Base-by-base conservation (phyloP, 1,139 yeast species). In the Sugiyamaella japonica region DNA sequence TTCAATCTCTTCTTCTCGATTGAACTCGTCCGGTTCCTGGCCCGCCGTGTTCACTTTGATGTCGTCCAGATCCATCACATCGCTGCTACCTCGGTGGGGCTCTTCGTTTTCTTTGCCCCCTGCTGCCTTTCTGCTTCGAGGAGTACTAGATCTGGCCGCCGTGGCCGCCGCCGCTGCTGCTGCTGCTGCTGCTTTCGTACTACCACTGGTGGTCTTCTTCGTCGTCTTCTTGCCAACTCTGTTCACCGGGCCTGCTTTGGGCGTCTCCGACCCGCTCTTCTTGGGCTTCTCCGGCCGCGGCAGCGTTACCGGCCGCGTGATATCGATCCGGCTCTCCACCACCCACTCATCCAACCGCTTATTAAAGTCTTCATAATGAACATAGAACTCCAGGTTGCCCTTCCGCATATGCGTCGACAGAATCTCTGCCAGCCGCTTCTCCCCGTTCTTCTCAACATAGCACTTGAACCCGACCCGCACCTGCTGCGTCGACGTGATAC, bases 341-440 rank as follows among this genome's bases (percentile, higher is more conserved):
- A 93, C 83, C 98, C 98, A 93, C 70, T 93, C 99, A 73, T 93
- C 99, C 63, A 93, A 78, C 69, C 93, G 85, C 69, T 93, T 93
- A 74, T 93, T 93, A 75, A 86, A 93, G 64, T 91, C 97, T 56
- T 84, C 89, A 71, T 90, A 93, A 71, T 93, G 99, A 28, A 93
- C 97, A 70, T 95, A 93, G 70, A 85, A 91, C 59, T 82, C 89
- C 38, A 84, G 81, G 56, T 86, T 81, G 6, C 93, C 90, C 68
- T 89, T 86, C 64, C 89, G 82, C 49, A 80, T 71, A 61, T 88
- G 91, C 51, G 83, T 80, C 38, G 93, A 91, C 50, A 95, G 75
- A 42, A 93, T 82, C 68, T 93, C 99, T 0, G 98, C 97, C 44
- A 84, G 70, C 56, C 97, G 76, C 58, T 78, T 79, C 59, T 86